phyloP scores from a whole-genome alignment of 2,329 filamentous ascomycete species.

The Beauveria caledonica region DNA sequence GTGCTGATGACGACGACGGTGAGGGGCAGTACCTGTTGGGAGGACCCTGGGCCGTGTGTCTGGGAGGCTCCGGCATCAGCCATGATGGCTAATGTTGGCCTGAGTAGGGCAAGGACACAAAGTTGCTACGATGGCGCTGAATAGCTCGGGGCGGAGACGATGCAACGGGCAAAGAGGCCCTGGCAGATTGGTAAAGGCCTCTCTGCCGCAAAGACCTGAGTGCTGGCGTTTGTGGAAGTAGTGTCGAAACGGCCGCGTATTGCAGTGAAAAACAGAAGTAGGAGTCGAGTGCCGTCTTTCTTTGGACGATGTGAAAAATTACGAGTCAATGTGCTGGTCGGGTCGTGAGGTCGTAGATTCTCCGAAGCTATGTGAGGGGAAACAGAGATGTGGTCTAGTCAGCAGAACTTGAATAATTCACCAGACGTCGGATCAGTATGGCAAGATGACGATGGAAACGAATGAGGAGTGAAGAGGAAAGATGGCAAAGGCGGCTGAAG shows the following conservation, averaged over 20 bases:
- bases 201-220: background rate
- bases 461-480: background rate
- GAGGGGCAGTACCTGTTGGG: conserved; percentile 11
- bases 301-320: background rate
- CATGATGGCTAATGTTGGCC: conserved; percentile 17
- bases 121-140: background rate
- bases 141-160: background rate
- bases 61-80: conserved; percentile 19
- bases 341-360: background rate
- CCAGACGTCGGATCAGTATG: background rate
- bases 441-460: background rate
- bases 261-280: background rate
- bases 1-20: background rate
- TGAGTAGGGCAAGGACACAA: background rate
- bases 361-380: conserved; percentile 5
- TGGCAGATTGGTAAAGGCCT: background rate
- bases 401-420: background rate
- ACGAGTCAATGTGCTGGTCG: background rate
- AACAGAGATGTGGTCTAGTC: background rate
- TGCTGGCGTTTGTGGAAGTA: background rate
- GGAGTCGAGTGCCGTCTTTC: background rate
- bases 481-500: background rate
- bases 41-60: conserved; percentile 13
- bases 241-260: no score
- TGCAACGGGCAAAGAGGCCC: conserved; percentile 2